Conservation (phyloP, 768 basidiomycete genomes). For the Tylopilus rubrobrunneus region DNA sequence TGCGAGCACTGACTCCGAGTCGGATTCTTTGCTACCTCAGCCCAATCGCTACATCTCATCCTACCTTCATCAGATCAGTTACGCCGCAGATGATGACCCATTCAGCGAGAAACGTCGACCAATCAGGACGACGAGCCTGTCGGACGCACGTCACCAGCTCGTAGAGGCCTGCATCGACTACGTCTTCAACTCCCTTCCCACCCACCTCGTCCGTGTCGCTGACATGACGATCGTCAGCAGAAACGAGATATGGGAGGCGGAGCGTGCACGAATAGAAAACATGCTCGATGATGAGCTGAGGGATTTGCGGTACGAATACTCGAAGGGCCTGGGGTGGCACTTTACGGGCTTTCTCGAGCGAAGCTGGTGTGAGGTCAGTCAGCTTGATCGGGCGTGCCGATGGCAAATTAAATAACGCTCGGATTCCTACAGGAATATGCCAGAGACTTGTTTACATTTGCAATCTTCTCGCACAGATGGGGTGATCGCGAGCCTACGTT, state of each 20-base stretch:
- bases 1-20: background rate
- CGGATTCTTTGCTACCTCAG: background rate
- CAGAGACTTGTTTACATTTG: constrained; percentile 6
- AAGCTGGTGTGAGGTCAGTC: constrained; percentile 5
- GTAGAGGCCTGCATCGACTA: background rate
- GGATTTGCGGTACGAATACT: constrained; percentile 1
- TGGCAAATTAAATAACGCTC: background rate
- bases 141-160: constrained; percentile 7
- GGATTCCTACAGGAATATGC: background rate
- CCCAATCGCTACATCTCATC: background rate
- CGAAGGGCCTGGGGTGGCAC: background rate
- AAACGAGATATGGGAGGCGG: constrained; percentile 7
- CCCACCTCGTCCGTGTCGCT: constrained; percentile 1
- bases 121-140: background rate
- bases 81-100: constrained; percentile 7
- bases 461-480: constrained; percentile 11
- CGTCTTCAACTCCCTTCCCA: constrained; percentile 8
- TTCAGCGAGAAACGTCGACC: constrained; percentile 3
- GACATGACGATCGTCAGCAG: constrained; percentile 7
- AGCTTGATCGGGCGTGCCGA: background rate
- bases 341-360: constrained; percentile 9
- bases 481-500: constrained; percentile 5
- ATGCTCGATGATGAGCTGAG: background rate
- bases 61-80: constrained; percentile 10
- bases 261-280: background rate